Base-by-base conservation (phyloP, 192 early-diverging fungal genomes). In the Geranomyces variabilis region DNA sequence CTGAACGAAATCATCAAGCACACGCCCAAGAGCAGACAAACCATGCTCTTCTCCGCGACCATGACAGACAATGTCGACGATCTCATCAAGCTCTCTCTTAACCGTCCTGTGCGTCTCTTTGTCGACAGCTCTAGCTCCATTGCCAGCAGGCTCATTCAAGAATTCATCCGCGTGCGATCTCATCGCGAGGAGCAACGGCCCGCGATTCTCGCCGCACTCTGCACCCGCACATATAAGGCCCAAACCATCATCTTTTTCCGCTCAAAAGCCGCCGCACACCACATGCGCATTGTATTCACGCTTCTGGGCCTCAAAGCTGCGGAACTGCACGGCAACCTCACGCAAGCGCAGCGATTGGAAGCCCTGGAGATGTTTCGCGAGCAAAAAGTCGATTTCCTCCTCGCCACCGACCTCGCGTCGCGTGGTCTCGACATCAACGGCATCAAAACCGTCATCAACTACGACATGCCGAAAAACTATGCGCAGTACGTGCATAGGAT, bases 31-130 rank as follows among this genome's bases (percentile, higher is more conserved):
- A 86, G 84, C 49, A 88, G 97, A 55, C 97, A 99, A 76, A 96
- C 96, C 1, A 96, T 99, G 95, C 82, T 99, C 7, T 99, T 99
- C 80, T 99, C 97, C 28, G 97, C 97, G 22, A 99, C 97, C 17
- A 98, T 98, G 97, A 99, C 97, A 9, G 95, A 97, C 75, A 95
- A 96, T 67, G 91, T 84, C 34, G 95, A 99, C 70, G 91, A 97
- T 73, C 85, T 99, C 26, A 91, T 97, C 53, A 90, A 93, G 29
- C 87, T 99, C 69, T 98, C 96, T 0, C 84, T 99, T 56, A 86
- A 92, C 63, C 80, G 90, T 26, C 97, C 96, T 30, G 92, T 96
- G 1, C 86, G 92, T 47, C 84, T 97, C 12, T 94, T 96, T 77
- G 89, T 99, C 26, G 94, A 99, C 71, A 77, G 86, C 34, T 82